Conservation (phyloP, 139 green algal genomes). For the Nannochloris sp. region DNA sequence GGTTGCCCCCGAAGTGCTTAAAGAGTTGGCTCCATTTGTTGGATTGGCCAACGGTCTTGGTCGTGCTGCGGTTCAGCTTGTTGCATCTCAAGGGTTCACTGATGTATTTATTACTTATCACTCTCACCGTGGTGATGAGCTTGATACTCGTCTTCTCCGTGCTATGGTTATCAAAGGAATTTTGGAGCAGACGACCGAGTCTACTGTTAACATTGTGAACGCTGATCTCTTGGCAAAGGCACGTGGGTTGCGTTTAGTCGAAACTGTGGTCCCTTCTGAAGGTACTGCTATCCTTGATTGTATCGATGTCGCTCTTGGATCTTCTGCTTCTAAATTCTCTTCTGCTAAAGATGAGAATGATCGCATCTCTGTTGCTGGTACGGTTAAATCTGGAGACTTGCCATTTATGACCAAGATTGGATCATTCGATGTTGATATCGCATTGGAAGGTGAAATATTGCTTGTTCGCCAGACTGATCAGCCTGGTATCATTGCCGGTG, state of each 20-base stretch:
- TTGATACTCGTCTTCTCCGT: conserved; percentile 90
- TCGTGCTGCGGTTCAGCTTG: conserved; percentile 55
- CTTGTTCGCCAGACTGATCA: conserved; percentile 78
- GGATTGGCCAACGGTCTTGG: conserved; percentile 68
- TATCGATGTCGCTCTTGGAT: conserved; percentile 59
- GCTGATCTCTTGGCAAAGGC: conserved; percentile 89
- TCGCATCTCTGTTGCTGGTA: conserved; percentile 68
- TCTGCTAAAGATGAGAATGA: conserved; percentile 43
- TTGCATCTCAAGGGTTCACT: conserved; percentile 56
- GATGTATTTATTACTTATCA: conserved; percentile 82
- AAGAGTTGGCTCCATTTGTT: conserved; percentile 87
- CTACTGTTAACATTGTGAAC: conserved; percentile 89
- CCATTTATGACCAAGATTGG: conserved; percentile 85
- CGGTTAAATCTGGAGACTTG: conserved; percentile 42
- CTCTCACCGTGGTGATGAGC: conserved; percentile 64
- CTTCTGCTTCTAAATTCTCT: conserved; percentile 56
- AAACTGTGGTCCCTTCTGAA: conserved; percentile 48
- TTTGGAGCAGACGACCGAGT: conserved; percentile 49
- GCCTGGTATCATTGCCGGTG: conserved; percentile 84
- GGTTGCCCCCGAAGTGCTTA: conserved; percentile 84
- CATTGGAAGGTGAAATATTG: conserved; percentile 59
- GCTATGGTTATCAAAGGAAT: conserved; percentile 91
- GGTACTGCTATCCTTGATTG: conserved; percentile 1
- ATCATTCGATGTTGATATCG: conserved; percentile 81
- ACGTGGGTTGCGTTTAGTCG: conserved; percentile 69